Evolutionary conservation across 2,329 filamentous ascomycete species (phyloP).

Genomic region (Verticillium klebahnii): DNA sequence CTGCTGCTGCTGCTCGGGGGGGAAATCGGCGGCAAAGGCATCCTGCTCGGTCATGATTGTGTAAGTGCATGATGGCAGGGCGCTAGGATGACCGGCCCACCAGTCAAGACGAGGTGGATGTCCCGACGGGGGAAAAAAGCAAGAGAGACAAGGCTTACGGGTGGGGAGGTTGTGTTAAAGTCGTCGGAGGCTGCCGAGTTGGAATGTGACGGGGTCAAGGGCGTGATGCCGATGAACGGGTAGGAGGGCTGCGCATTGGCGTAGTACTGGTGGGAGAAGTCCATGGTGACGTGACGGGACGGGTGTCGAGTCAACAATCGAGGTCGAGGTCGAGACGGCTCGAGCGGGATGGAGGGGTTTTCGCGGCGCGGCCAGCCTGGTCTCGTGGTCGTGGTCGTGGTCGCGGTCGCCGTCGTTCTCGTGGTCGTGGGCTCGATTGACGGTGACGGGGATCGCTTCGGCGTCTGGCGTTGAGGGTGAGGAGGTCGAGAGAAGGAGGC

Average conservation of each 20-base stretch:
- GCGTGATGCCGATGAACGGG: conserved; percentile 41
- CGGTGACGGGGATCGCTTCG: not conserved
- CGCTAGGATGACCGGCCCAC: conserved; percentile 22
- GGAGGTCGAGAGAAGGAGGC: too few relatives aligned
- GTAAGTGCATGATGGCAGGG: conserved; percentile 21
- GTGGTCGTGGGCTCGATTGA: not conserved
- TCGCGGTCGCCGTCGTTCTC: not conserved
- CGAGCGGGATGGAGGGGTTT: not conserved
- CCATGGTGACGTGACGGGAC: conserved; percentile 32
- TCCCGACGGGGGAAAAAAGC: conserved; percentile 16
- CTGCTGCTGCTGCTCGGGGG: conserved; percentile 23
- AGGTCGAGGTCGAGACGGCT: too few relatives aligned
- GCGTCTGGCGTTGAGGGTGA: too few relatives aligned
- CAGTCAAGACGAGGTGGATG: conserved; percentile 17
- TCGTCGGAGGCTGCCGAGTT: conserved; percentile 48
- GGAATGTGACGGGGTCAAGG: conserved; percentile 35
- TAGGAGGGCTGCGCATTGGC: conserved; percentile 40
- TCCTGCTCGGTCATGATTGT: conserved; percentile 37
- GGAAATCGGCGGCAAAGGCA: conserved; percentile 42
- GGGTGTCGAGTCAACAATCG: not conserved
- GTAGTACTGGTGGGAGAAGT: conserved; percentile 50
- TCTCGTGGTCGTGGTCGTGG: not conserved
- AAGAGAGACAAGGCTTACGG: conserved; percentile 36
- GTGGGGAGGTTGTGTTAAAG: conserved; percentile 46
- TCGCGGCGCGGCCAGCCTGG: too few relatives aligned